Evolutionary conservation across 2,329 filamentous ascomycete genomes (phyloP).

Genomic region (Seiridium cupressi): DNA sequence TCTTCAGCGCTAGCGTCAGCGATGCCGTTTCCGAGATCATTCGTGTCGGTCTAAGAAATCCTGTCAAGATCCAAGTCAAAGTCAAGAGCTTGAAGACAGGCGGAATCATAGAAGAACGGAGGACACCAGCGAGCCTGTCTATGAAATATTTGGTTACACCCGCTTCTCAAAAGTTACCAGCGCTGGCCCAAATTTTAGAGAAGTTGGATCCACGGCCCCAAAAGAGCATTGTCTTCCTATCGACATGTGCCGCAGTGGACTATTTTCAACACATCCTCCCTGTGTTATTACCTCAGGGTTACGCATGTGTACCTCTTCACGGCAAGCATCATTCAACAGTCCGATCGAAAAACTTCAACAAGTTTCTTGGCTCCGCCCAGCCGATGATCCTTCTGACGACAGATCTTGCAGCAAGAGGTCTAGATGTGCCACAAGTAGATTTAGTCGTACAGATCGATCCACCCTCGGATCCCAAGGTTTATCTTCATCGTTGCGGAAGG

Average conservation of each 20-base stretch:
- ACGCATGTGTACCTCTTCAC: slow-evolving; percentile 77
- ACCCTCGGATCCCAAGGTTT: slow-evolving; percentile 85
- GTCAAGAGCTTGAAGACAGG: slow-evolving; percentile 74
- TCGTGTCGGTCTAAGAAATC: slow-evolving; percentile 86
- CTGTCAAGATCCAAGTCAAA: slow-evolving; percentile 90
- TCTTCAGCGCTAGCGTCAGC: slow-evolving; percentile 95
- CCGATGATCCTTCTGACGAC: slow-evolving; percentile 87
- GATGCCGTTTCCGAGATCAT: slow-evolving; percentile 94
- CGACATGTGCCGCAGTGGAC: slow-evolving; percentile 91
- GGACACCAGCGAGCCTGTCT: slow-evolving; percentile 87
- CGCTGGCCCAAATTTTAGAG: slow-evolving; percentile 67
- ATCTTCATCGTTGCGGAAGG: slow-evolving; percentile 88
- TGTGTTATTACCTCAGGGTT: slow-evolving; percentile 64
- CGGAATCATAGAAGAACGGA: slow-evolving; percentile 70
- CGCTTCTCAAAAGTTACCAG: slow-evolving; percentile 77
- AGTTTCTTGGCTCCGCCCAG: slow-evolving; percentile 71
- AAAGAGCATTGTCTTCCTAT: slow-evolving; percentile 87
- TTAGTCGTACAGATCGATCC: slow-evolving; percentile 85
- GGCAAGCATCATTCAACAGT: slow-evolving; percentile 90
- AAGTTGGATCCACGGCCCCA: slow-evolving; percentile 72
- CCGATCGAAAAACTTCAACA: slow-evolving; percentile 81
- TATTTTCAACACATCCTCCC: slow-evolving; percentile 86
- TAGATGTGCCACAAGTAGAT: slow-evolving; percentile 91
- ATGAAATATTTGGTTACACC: slow-evolving; percentile 80
- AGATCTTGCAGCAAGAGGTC: slow-evolving; percentile 83